Percentiles rank a stretch among this genome's conserved stretches.
Conservation (phyloP, 805 yeast species). For the Lipomyces orientalis region DNA sequence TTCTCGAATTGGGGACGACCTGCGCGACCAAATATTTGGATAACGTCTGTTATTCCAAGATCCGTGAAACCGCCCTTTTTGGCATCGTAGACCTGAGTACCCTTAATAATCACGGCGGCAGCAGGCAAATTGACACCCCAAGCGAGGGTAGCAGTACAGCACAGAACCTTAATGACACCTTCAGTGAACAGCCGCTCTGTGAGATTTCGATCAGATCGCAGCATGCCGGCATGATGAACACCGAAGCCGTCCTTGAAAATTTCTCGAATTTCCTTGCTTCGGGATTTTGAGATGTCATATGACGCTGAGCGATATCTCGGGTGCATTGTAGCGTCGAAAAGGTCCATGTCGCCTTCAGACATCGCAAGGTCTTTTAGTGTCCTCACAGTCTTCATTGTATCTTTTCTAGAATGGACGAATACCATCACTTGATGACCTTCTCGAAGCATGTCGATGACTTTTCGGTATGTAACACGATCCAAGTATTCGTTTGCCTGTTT, state of each 20-base stretch:
- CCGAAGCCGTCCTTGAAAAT: slow-evolving; percentile 85
- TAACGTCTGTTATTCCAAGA: slow-evolving; percentile 92
- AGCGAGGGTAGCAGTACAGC: slow-evolving; percentile 97
- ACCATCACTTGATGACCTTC: slow-evolving; percentile 82
- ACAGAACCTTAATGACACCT: slow-evolving; percentile 86
- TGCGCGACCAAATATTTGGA: slow-evolving; percentile 98
- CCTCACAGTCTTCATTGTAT: slow-evolving; percentile 82
- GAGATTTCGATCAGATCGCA: slow-evolving; percentile 84
- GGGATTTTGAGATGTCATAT: slow-evolving; percentile 69
- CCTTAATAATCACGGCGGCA: slow-evolving; percentile 94
- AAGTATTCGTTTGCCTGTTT: slow-evolving; percentile 59
- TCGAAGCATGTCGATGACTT: slow-evolving; percentile 66
- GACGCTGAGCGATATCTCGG: slow-evolving; percentile 49
- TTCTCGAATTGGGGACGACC: slow-evolving; percentile 97
- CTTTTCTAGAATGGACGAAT: slow-evolving; percentile 94
- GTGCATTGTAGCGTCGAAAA: slow-evolving; percentile 50
- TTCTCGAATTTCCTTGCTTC: slow-evolving; percentile 80
- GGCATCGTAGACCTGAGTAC: slow-evolving; percentile 94
- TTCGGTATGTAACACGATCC: slow-evolving; percentile 78
- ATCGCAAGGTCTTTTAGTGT: slow-evolving; percentile 72
- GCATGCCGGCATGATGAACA: slow-evolving; percentile 96
- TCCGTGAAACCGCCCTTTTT: slow-evolving; percentile 94
- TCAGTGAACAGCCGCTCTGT: slow-evolving; percentile 84
- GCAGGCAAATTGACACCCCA: slow-evolving; percentile 99
- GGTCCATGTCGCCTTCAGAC: slow-evolving; percentile 61